These are phyloP conservation scores for Cucumis melo DNA, from an alignment of 306 rosid species.

Conservation along the genomic window DNA sequence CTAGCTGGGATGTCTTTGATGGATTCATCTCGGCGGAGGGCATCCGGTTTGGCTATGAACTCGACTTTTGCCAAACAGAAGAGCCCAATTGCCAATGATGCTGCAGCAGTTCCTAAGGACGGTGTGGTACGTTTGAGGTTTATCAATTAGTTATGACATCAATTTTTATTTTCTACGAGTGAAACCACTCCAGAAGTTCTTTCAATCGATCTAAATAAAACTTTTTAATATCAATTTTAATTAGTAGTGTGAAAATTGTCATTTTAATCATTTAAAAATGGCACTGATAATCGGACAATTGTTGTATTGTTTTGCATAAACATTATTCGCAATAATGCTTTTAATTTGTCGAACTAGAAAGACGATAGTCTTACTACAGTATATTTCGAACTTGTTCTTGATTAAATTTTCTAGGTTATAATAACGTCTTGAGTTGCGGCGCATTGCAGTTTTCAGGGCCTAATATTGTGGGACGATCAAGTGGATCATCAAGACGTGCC, in stretches of 20 bases:
- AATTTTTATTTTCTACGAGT: background rate
- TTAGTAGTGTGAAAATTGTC: too few relatives aligned
- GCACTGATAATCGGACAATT: too few relatives aligned
- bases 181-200: too few relatives aligned
- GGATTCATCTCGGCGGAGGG: slow-evolving; percentile 71
- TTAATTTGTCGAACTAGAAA: too few relatives aligned
- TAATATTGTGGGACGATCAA: slow-evolving; percentile 51
- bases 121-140: slow-evolving; percentile 15
- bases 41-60: slow-evolving; percentile 48
- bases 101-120: slow-evolving; percentile 21
- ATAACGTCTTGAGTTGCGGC: background rate
- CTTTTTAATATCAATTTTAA: too few relatives aligned
- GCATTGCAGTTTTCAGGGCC: slow-evolving; percentile 40
- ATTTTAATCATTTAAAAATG: too few relatives aligned
- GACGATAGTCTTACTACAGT: too few relatives aligned
- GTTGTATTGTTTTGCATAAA: too few relatives aligned
- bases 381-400: too few relatives aligned
- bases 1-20: slow-evolving; percentile 49
- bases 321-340: too few relatives aligned
- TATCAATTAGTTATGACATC: background rate
- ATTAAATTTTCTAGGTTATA: too few relatives aligned
- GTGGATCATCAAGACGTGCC: slow-evolving; percentile 81
- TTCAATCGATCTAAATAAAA: too few relatives aligned
- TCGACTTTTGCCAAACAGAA: slow-evolving; percentile 33
- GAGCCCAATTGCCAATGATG: slow-evolving; percentile 24